Base-by-base conservation (phyloP, 2,329 filamentous ascomycete species). In the Dissoconium aciculare region DNA sequence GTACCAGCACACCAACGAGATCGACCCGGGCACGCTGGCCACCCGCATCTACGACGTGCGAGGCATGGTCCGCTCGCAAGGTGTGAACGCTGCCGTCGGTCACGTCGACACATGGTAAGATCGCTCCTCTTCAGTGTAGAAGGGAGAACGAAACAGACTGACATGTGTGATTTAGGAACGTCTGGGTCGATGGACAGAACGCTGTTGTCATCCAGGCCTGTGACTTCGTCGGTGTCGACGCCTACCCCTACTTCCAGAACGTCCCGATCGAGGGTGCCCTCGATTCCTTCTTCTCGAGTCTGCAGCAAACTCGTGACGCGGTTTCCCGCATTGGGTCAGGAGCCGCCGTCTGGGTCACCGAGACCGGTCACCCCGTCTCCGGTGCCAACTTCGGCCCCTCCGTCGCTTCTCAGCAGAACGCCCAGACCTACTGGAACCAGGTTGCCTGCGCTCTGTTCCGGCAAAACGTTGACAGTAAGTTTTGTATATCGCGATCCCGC, bases 21-120 rank as follows among this genome's bases (percentile, higher is more conserved):
- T 23, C n/a, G 19, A n/a, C 19, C 19, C 59, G 4, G 46, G 42
- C 19, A 55, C 46, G 1, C 50, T 66, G 5, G 60, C 60, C 4
- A 38, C 53, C 24, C 56, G 64, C 38, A 64, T 65, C 32, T 58
- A 64, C 42, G 63, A 69, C 32, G 60, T 69, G 8, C 58, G 67
- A 12, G 63, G 60, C 5, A 66, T 69, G 56, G 57, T 67, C 17
- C 58, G 61, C 10, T 60, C 58, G 5, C 52, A 60, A 32, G 56
- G 55, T 5, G 47, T 58, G 1, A 53, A 60, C 52, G 60, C 59
- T 29, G 56, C 69, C 29, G 57, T 75, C 38, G 72, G 73, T 15
- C 74, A 78, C 52, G 74, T 78, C 42, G 74, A 79, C 54, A 78
- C 74, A 31, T 77, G 25, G 71, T 67, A 71, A 71, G 19, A 23